Base-by-base conservation (phyloP, 306 rosid species). In the Comarum palustre region DNA sequence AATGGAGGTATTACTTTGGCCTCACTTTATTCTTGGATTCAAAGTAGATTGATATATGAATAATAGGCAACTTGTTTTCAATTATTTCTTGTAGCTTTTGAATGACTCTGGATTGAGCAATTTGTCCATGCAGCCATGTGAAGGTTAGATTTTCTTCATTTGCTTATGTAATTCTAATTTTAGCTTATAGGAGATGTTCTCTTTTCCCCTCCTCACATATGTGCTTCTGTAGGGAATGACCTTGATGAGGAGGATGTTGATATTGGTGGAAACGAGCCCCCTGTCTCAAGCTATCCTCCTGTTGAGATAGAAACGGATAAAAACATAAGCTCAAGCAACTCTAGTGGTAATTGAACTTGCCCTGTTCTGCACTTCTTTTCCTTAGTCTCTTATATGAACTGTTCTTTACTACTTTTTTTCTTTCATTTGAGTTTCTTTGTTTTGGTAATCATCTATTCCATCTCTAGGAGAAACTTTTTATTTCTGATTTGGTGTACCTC, bases 101-200 rank as follows among this genome's bases (percentile, higher is more conserved):
- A 87, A 89, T 78, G 96, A 89, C 69, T 87, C 93, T 61, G 96
- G 90, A 13, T 88, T 90, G 67, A 92, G 96, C 86, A 92, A 89
- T 81, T 89, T 91, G 72, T 89, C 97, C 22, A 77, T 92, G 87
- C 97, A 86, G 79, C 91, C 86, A 43, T 82, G 87, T 71, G 88
- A 87, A 92, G 97, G 97, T 92, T 41, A 73, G 60, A 74, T 60
- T 27, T 20, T 24, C 11, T 66, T 42, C 38, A 65, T 70, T 29
- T 72, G 25, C 46, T 64, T 79, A 80, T 64, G 29, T 47, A 39
- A 41, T 73, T 19, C 27, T 3, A 25, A 58, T 31, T 59, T 25
- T 8, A 27, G 42, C 43, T 62, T 62, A 3, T 32, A 19, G 16
- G 45, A 34, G 43, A 3, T 11, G 16, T 31, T 58, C 20, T 17